Evolutionary conservation across 2,329 filamentous ascomycete genomes (phyloP).

Genomic region (Botrytis galanthina): DNA sequence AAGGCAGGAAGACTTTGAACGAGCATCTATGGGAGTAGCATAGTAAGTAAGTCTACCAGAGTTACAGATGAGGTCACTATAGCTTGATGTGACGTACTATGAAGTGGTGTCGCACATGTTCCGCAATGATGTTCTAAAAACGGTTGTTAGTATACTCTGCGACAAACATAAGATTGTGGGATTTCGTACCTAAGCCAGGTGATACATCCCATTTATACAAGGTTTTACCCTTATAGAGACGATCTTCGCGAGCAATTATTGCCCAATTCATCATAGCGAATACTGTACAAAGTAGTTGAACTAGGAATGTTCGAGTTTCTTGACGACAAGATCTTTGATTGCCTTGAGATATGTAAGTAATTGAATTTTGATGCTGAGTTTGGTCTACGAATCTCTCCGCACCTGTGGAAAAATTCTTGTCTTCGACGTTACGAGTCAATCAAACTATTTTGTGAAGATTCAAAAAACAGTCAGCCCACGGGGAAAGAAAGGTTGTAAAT

Average conservation of each 20-base stretch:
- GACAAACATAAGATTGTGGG: background rate
- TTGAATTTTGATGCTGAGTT: background rate
- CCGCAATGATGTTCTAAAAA: constrained; percentile 39
- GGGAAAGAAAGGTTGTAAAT: background rate
- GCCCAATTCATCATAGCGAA: constrained; percentile 34
- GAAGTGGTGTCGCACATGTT: constrained; percentile 34
- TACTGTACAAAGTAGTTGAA: background rate
- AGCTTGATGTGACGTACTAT: constrained; percentile 28
- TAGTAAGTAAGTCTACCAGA: constrained; percentile 3
- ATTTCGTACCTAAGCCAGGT: constrained; percentile 36
- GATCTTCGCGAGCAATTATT: constrained; percentile 30
- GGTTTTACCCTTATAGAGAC: constrained; percentile 35
- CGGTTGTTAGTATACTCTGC: constrained; percentile 25
- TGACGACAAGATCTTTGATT: background rate
- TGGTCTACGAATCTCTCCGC: background rate
- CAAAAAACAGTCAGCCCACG: background rate
- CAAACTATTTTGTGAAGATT: background rate
- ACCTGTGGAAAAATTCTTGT: background rate
- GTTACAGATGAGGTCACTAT: background rate
- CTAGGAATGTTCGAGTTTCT: background rate
- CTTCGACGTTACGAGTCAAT: background rate
- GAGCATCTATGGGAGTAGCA: constrained; percentile 27
- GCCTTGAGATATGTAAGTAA: background rate
- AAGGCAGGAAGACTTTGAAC: constrained; percentile 36
- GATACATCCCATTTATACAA: constrained; percentile 37